These are phyloP conservation scores for Podaxis sp. DNA, from an alignment of 768 basidiomycete species.

Conservation along the genomic window DNA sequence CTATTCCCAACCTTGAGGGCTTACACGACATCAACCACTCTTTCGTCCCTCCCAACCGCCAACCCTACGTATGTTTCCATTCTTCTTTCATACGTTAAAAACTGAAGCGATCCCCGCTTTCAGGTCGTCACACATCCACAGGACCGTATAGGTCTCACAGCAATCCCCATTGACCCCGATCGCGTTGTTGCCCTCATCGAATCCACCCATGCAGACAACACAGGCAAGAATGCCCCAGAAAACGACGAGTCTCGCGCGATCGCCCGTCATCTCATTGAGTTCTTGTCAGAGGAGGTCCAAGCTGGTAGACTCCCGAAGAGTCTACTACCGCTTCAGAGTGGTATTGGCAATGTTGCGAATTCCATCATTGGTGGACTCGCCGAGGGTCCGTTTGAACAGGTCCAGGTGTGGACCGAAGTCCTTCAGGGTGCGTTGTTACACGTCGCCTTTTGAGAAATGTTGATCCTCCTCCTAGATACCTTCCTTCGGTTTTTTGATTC, in stretches of 20 bases:
- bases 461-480: constrained; percentile 29
- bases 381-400: constrained; percentile 47
- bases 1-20: constrained; percentile 45
- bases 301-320: constrained; percentile 41
- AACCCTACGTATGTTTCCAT: constrained; percentile 35
- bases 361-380: constrained; percentile 50
- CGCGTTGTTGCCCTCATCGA: constrained; percentile 47
- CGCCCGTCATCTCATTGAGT: constrained; percentile 43
- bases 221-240: constrained; percentile 44
- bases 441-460: no score
- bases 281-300: constrained; percentile 40
- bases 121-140: constrained; percentile 43
- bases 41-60: constrained; percentile 42
- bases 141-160: constrained; percentile 44
- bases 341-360: constrained; percentile 50
- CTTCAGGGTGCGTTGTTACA: constrained; percentile 35
- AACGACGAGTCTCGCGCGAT: constrained; percentile 42
- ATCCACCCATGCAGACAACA: constrained; percentile 42
- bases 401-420: constrained; percentile 52
- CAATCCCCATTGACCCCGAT: constrained; percentile 49
- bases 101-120: neutral
- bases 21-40: constrained; percentile 49
- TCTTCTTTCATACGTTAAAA: neutral
- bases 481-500: constrained; percentile 49
- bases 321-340: constrained; percentile 45